A percentile compares a stretch with the other conserved stretches of the same genome.
phyloP scores from a whole-genome alignment of 2,329 filamentous ascomycete species.

The Cladosporium sp. region DNA sequence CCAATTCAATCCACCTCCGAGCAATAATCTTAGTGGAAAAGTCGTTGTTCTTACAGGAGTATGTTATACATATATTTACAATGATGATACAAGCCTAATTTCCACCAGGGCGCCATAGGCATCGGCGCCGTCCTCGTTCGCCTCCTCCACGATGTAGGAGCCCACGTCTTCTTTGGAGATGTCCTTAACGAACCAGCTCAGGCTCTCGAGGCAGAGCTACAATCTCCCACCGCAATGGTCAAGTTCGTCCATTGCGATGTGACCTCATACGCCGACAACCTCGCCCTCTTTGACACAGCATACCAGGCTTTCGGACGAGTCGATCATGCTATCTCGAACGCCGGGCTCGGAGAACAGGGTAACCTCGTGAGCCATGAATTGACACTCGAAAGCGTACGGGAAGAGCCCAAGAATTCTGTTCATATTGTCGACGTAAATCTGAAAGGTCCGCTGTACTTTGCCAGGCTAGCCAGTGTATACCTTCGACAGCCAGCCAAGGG shows the following conservation, averaged over 20 bases:
- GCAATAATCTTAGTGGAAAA: constrained; percentile 28
- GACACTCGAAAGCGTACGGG: constrained; percentile 46
- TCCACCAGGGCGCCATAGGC: constrained; percentile 44
- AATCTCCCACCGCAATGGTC: constrained; percentile 25
- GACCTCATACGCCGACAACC: constrained; percentile 47
- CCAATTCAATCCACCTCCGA: constrained; percentile 26
- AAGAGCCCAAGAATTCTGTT: constrained; percentile 35
- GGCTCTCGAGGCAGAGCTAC: constrained; percentile 33
- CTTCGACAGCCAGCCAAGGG: constrained; percentile 42
- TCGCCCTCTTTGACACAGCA: constrained; percentile 50
- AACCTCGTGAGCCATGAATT: constrained; percentile 50
- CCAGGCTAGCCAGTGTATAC: constrained; percentile 52
- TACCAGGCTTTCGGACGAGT: constrained; percentile 47
- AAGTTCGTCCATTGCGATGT: constrained; percentile 50
- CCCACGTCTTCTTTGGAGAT: constrained; percentile 49
- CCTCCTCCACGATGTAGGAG: constrained; percentile 41
- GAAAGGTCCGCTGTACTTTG: constrained; percentile 49
- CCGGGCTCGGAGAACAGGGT: constrained; percentile 47
- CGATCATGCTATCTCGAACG: constrained; percentile 52
- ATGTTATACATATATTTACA: constrained; percentile 16
- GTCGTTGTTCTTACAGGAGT: constrained; percentile 38
- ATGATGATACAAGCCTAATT: background rate
- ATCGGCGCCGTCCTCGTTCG: constrained; percentile 47
- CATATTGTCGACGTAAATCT: constrained; percentile 52
- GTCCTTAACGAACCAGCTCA: constrained; percentile 39